Conservation (phyloP, 2,329 filamentous ascomycete genomes). For the Zymoseptoria tritici region DNA sequence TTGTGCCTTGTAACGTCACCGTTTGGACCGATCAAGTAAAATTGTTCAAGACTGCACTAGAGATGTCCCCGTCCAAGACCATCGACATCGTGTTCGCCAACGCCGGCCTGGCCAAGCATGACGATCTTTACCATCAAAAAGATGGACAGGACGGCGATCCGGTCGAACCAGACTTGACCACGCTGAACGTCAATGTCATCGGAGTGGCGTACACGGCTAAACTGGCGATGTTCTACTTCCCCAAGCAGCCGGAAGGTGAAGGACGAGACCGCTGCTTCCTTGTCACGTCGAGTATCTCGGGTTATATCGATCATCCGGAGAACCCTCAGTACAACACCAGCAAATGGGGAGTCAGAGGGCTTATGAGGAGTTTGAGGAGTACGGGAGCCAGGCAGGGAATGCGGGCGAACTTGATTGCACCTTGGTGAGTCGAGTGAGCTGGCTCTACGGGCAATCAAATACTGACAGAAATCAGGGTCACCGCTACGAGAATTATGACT, state of each 20-base stretch:
- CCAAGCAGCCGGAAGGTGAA: constrained; percentile 27
- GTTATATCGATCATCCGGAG: constrained; percentile 42
- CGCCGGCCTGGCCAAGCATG: constrained; percentile 20
- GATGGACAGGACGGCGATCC: constrained; percentile 15
- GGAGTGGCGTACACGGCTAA: constrained; percentile 24
- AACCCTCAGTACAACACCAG: constrained; percentile 31
- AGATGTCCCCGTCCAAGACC: constrained; percentile 14
- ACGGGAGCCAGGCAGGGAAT: constrained; percentile 38
- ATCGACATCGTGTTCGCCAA: constrained; percentile 27
- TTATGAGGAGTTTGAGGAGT: constrained; percentile 34
- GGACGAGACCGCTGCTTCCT: constrained; percentile 43
- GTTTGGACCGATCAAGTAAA: constrained; percentile 26
- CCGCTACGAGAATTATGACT: constrained; percentile 20
- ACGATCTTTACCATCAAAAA: constrained; percentile 17
- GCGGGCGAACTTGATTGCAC: constrained; percentile 37
- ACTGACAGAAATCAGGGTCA: constrained; percentile 15
- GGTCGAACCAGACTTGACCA: constrained; percentile 21
- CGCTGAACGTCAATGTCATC: constrained; percentile 19
- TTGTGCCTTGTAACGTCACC: constrained; percentile 26
- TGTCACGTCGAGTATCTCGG: constrained; percentile 43
- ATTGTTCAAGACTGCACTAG: constrained; percentile 25
- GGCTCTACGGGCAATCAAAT: no score
- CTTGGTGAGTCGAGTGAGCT: constrained; percentile 13
- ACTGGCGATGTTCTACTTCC: constrained; percentile 35
- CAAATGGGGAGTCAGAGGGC: constrained; percentile 38